These are phyloP conservation scores for Croton laevigatus DNA, from an alignment of 441 rosid genomes.

Conservation along the genomic window DNA sequence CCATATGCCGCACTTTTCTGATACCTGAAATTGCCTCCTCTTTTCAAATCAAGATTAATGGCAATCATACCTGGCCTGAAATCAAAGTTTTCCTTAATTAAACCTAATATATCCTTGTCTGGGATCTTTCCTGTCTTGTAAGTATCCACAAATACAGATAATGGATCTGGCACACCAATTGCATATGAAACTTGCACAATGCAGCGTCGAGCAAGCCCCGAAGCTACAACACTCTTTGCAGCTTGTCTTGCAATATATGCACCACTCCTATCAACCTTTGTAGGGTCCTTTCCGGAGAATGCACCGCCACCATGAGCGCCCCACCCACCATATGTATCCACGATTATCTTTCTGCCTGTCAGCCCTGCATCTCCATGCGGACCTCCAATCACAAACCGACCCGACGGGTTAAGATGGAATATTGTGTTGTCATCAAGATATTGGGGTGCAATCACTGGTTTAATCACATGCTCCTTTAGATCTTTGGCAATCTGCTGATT, in stretches of 20 bases:
- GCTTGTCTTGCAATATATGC: slow-evolving; percentile 61
- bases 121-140: slow-evolving; percentile 43
- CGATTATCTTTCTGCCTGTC: slow-evolving; percentile 61
- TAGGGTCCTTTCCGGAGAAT: slow-evolving; percentile 67
- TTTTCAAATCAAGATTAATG: slow-evolving; percentile 41
- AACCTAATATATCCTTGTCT: slow-evolving; percentile 38
- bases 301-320: slow-evolving; percentile 79
- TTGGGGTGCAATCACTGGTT: slow-evolving; percentile 55
- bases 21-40: slow-evolving; percentile 45
- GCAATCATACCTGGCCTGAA: slow-evolving; percentile 54
- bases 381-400: slow-evolving; percentile 68
- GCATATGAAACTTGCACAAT: slow-evolving; percentile 52
- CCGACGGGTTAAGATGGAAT: slow-evolving; percentile 73
- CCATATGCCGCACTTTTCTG: slow-evolving; percentile 49
- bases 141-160: slow-evolving; percentile 45
- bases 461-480: slow-evolving; percentile 56
- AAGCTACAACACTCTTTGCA: slow-evolving; percentile 52
- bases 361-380: slow-evolving; percentile 73
- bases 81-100: slow-evolving; percentile 42
- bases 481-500: slow-evolving; percentile 37
- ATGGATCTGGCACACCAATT: slow-evolving; percentile 46
- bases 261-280: slow-evolving; percentile 71
- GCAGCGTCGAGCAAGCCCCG: slow-evolving; percentile 51
- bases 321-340: slow-evolving; percentile 68
- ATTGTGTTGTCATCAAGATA: slow-evolving; percentile 65